Evolutionary conservation across 192 early-diverging fungal genomes (phyloP), one percentile per base, ranked within the genome.

Genomic region (Martensiomyces pterosporus): DNA sequence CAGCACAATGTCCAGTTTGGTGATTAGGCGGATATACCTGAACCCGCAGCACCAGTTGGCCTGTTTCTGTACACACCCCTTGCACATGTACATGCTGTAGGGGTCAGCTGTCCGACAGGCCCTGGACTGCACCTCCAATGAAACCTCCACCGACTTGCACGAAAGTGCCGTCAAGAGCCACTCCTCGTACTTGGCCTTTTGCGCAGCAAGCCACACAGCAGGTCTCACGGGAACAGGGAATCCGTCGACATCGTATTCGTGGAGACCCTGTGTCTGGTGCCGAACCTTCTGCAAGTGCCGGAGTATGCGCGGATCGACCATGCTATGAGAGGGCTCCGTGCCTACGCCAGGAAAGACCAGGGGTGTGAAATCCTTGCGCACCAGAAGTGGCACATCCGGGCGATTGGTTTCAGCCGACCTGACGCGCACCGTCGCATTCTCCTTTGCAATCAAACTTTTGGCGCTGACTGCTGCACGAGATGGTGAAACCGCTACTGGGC

Each of bases 141-240:
- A 29, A 14, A 66, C 22, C 3, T 3, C 1, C 3, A 50, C 51
- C 1, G 26, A 27, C 0, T 22, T 12, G 16, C 56, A 52, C 3
- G 16, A 37, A 0, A 9, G 14, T 17, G 19, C 29, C 7, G 19
- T 5, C 5, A 5, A 26, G 9, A 38, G 17, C 52, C 60, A 63
- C 16, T 1, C 15, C 34, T 3, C 17, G 16, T 50, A 63, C 41
- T 63, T 63, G 9, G 0, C 7, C 15, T 25, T 24, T 36, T 44
- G 60, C 14, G 9, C 33, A 22, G 2, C 21, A 15, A 66, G 50
- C 56, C 56, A 66, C 21, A 17, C 29, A 8, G 35, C 56, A 0
- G 64, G 56, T 18, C 49, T 36, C 2, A 66, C 46, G 0, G 56
- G 64, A 9, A n/a, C 25, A 5, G 64, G 64, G 16, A 46, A 53